Percentiles rank a stretch among this genome's conserved stretches.
Conservation (phyloP, 495 filamentous ascomycete species). For the Lasiosphaeria ovina region DNA sequence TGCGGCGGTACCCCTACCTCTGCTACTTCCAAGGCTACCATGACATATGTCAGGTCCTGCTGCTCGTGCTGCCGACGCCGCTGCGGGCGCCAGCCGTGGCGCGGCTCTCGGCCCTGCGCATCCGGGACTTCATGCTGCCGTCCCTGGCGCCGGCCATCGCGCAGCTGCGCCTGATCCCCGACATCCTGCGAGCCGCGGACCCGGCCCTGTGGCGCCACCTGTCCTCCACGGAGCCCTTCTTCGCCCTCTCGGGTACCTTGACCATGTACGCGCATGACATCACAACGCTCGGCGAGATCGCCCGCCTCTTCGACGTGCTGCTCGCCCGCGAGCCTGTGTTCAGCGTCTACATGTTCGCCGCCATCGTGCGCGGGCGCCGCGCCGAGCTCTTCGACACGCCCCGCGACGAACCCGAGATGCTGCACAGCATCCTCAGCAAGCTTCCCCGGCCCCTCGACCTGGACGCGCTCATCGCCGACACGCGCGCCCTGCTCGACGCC, state of each 20-base stretch:
- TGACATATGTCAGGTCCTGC: slow-evolving; percentile 95
- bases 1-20: slow-evolving; percentile 79
- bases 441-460: slow-evolving; percentile 82
- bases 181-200: slow-evolving; percentile 70
- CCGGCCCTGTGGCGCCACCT: slow-evolving; percentile 68
- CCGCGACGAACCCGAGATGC: slow-evolving; percentile 86
- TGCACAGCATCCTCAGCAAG: slow-evolving; percentile 84
- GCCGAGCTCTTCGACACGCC: slow-evolving; percentile 80
- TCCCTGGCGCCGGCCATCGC: slow-evolving; percentile 74
- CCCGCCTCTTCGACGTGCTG: slow-evolving; percentile 87
- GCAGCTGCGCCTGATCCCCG: slow-evolving; percentile 80
- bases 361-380: slow-evolving; percentile 76
- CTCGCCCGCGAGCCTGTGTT: slow-evolving; percentile 82
- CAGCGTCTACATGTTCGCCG: slow-evolving; percentile 85
- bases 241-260: slow-evolving; percentile 83
- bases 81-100: slow-evolving; percentile 56
- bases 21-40: slow-evolving; percentile 99
- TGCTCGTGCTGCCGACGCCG: slow-evolving; percentile 69
- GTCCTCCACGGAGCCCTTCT: slow-evolving; percentile 77
- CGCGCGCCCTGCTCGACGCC: slow-evolving; percentile 58
- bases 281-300: slow-evolving; percentile 80
- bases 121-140: slow-evolving; percentile 97
- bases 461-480: slow-evolving; percentile 67
- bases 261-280: slow-evolving; percentile 97
- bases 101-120: slow-evolving; percentile 80